phyloP scores from a whole-genome alignment of 176 grass and related monocot genomes.

The Paspalum notatum region DNA sequence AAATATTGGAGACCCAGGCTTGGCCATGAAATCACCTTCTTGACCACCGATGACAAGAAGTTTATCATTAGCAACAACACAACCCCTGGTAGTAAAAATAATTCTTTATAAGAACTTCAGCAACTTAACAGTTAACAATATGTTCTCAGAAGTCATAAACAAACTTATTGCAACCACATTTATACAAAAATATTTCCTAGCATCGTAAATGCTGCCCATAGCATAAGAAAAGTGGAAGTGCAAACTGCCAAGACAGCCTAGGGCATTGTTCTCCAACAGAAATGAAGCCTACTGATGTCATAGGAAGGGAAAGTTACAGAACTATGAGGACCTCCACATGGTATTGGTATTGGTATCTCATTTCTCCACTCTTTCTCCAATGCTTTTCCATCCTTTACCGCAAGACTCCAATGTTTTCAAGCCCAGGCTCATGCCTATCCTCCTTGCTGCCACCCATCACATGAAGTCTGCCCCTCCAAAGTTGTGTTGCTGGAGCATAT shows the following conservation, averaged over 20 bases:
- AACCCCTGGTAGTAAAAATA: conserved; percentile 64
- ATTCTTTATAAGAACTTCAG: conserved; percentile 27
- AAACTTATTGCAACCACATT: conserved; percentile 32
- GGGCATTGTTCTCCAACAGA: conserved; percentile 22
- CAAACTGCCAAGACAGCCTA: conserved; percentile 7
- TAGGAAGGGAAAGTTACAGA: conserved; percentile 38
- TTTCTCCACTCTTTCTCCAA: conserved; percentile 82
- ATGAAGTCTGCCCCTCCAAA: conserved; percentile 94
- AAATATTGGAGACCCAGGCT: conserved; percentile 98
- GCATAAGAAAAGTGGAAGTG: conserved; percentile 23
- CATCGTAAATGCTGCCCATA: background rate
- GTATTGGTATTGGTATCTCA: conserved; percentile 88
- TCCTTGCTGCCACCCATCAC: conserved; percentile 99
- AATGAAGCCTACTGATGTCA: background rate
- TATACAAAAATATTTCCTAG: background rate
- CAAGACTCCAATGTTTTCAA: conserved; percentile 95
- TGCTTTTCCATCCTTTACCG: conserved; percentile 87
- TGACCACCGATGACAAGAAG: conserved; percentile 92
- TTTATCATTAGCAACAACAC: conserved; percentile 94
- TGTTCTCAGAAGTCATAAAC: background rate
- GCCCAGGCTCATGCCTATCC: conserved; percentile 84
- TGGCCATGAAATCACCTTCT: conserved; percentile 99
- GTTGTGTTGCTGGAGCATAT: conserved; percentile 97
- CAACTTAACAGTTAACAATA: background rate
- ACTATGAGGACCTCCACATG: conserved; percentile 94